Evolutionary conservation across 2,329 filamentous ascomycete species (phyloP).

Genomic region (Tolypocladium inflatum): DNA sequence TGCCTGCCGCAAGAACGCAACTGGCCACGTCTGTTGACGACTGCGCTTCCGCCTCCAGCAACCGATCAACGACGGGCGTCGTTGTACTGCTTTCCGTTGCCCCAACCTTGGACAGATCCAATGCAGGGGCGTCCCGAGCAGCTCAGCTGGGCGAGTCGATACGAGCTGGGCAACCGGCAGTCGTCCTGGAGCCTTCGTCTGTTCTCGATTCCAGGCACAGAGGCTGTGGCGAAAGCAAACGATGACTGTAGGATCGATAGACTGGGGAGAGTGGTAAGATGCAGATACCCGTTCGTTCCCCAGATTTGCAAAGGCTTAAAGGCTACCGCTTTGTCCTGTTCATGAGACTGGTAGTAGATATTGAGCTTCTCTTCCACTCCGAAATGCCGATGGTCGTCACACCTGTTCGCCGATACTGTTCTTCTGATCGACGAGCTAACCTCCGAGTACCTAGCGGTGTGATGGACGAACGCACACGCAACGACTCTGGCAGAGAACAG

Average conservation of each 20-base stretch:
- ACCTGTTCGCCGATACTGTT: background rate
- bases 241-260: background rate
- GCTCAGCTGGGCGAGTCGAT: background rate
- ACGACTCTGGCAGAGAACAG: background rate
- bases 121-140: background rate
- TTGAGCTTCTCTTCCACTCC: too few relatives aligned
- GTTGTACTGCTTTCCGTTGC: background rate
- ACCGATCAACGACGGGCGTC: background rate
- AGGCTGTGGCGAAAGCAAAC: background rate
- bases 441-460: background rate
- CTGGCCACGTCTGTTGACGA: background rate
- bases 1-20: background rate
- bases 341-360: background rate
- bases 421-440: background rate
- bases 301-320: background rate
- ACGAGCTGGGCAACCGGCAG: background rate
- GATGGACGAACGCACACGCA: background rate
- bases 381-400: background rate
- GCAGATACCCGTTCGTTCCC: background rate
- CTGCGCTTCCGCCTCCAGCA: background rate
- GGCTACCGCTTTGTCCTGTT: too few relatives aligned
- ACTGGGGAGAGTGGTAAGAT: background rate
- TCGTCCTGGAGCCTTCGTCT: background rate
- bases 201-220: too few relatives aligned
- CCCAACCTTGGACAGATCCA: background rate